Base-by-base conservation (phyloP, 345 rosid species). In the Pugionium dolabratum region DNA sequence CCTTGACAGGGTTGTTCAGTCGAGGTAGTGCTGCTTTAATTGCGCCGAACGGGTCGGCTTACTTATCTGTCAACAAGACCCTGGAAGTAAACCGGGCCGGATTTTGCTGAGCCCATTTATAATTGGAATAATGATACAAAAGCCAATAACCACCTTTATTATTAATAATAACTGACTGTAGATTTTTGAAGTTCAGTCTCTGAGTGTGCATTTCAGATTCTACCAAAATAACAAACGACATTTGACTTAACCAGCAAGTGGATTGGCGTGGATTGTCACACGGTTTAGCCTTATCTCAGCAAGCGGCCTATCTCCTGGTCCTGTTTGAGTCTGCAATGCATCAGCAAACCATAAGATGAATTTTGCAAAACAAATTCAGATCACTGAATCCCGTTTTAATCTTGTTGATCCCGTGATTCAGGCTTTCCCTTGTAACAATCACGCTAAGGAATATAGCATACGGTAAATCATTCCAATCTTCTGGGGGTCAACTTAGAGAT, bases 221-320 rank as follows among this genome's bases (percentile, higher is more conserved):
- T 47, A 51, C 59, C 48, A 2, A 40, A n/a, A 18, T 18, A 30
- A 39, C 25, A 33, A 33, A 58, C 44, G 27, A 43, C 45, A 29
- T 70, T 18, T 7, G 37, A 33, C 77, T 42, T 82, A 94, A 61
- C 83, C 97, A 66, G 99, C 96, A 26, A 90, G 97, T 28, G 99
- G 99, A 71, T 94, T 94, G 49, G 99, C 99, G 59, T 94, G 99
- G 72, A 86, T 82, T 0, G 99, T 90, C 59, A 94, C 87, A 6
- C 97, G 96, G 77, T 94, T 94, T 66, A 94, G 69, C 78, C 99
- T 82, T 64, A 94, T 88, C 83, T 94, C 99, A 2, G 99, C 99
- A 49, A 88, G 97, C 28, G 99, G 99, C 64, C 92, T 76, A 77
- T 94, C 96, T 33, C 99, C 91, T 1, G 88, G 60, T 37, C 97